A percentile compares a stretch with the other conserved stretches of the same genome.
Conservation (phyloP, 2,329 filamentous ascomycete genomes). For the Gliomastix tumulicola region DNA sequence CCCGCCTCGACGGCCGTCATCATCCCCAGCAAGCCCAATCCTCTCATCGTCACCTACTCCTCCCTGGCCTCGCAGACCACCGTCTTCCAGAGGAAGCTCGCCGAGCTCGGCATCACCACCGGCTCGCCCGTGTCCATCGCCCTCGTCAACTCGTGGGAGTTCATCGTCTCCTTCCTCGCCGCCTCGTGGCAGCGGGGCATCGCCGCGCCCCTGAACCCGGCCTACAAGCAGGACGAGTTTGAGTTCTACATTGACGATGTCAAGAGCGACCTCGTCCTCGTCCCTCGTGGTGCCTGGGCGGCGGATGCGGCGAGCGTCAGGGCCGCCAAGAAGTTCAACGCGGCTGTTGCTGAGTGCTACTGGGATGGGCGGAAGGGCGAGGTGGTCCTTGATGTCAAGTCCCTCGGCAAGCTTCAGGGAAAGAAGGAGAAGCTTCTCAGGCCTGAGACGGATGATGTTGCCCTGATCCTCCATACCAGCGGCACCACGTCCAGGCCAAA, state of each 20-base stretch:
- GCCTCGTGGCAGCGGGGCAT: constrained; percentile 77
- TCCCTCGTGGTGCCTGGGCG: constrained; percentile 63
- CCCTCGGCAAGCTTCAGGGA: constrained; percentile 57
- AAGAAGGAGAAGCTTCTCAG: constrained; percentile 30
- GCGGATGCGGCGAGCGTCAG: constrained; percentile 64
- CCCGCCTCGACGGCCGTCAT: constrained; percentile 56
- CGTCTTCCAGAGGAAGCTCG: constrained; percentile 71
- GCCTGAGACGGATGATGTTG: constrained; percentile 69
- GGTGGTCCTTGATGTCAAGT: constrained; percentile 72
- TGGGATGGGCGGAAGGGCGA: constrained; percentile 59
- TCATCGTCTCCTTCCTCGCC: constrained; percentile 83
- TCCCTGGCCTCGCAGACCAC: constrained; percentile 59
- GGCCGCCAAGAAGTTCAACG: constrained; percentile 71
- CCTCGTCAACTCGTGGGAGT: constrained; percentile 78
- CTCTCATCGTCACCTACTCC: constrained; percentile 63
- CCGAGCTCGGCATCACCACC: constrained; percentile 62
- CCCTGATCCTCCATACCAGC: constrained; percentile 75
- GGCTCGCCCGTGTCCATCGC: constrained; percentile 75
- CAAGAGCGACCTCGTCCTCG: constrained; percentile 69
- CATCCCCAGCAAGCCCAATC: constrained; percentile 56
- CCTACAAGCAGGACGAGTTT: constrained; percentile 85
- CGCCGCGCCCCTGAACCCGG: constrained; percentile 79
- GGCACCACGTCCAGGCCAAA: constrained; percentile 83
- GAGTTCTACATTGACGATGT: constrained; percentile 90
- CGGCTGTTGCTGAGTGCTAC: constrained; percentile 82